Evolutionary conservation across 2,329 filamentous ascomycete genomes (phyloP).

Genomic region (Diplodia intermedia): DNA sequence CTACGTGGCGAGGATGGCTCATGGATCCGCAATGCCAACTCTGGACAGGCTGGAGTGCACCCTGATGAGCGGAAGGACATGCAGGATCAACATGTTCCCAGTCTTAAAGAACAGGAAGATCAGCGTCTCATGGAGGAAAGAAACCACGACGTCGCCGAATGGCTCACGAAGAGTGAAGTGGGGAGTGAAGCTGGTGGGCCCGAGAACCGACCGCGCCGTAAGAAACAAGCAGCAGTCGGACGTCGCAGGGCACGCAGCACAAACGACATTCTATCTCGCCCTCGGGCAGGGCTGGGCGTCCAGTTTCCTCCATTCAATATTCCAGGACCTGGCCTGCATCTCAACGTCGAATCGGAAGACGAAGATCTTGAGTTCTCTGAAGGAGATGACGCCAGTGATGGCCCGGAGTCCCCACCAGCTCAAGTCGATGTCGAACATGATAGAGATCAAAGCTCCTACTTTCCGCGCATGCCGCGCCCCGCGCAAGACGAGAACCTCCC

Average conservation of each 20-base stretch:
- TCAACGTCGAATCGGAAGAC: slow-evolving; percentile 49
- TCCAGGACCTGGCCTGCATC: slow-evolving; percentile 59
- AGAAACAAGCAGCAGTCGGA: slow-evolving; percentile 43
- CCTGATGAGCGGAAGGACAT: slow-evolving; percentile 54
- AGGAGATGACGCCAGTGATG: slow-evolving; percentile 35
- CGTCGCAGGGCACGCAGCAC: slow-evolving; percentile 56
- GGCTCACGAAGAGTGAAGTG: slow-evolving; percentile 54
- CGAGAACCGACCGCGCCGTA: slow-evolving; percentile 9
- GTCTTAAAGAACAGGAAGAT: slow-evolving; percentile 59
- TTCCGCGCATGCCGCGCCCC: slow-evolving; percentile 35
- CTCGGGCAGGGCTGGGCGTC: slow-evolving; percentile 41
- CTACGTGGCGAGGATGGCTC: slow-evolving; percentile 55
- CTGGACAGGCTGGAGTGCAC: slow-evolving; percentile 55
- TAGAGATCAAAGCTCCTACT: slow-evolving; percentile 40
- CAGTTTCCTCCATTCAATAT: slow-evolving; percentile 46
- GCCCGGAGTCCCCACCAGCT: slow-evolving; percentile 47
- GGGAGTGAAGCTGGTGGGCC: slow-evolving; percentile 18
- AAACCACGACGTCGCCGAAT: slow-evolving; percentile 61
- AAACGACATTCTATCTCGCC: slow-evolving; percentile 44
- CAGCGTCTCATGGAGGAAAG: slow-evolving; percentile 57
- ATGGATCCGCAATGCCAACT: slow-evolving; percentile 51
- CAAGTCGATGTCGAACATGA: slow-evolving; percentile 27
- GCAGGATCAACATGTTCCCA: slow-evolving; percentile 53
- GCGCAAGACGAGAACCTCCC: slow-evolving; percentile 9
- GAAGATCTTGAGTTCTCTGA: slow-evolving; percentile 43